Evolutionary conservation across 2,329 filamentous ascomycete species (phyloP), one percentile per base, ranked within the genome.

Genomic region (Fonsecaea monophora): DNA sequence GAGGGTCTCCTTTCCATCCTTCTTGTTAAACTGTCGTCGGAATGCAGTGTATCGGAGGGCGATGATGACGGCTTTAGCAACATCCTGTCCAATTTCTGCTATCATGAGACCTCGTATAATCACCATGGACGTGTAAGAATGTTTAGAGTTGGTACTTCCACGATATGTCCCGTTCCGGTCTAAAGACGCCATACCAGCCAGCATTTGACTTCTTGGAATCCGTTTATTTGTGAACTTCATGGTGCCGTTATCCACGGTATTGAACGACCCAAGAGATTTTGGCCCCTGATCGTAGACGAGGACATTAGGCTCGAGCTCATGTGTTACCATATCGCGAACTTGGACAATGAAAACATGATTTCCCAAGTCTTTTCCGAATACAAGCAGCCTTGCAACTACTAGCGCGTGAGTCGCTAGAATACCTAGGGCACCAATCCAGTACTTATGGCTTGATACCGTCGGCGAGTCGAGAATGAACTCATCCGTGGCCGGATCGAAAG

Each of bases 261-360:
- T 62, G 38, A 71, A 70, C 30, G 61, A 66, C 9, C 89, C 89
- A 69, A 90, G 21, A 5, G 42, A 90, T 60, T 72, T 72, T 30
- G 66, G 64, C n/a, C 75, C 74, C 34, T 75, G 67, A 34, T 76
- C 74, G 64, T 73, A 73, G 2, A 75, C 66, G 40, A 73, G 70
- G 57, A 75, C 69, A 6, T 71, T 71, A 6, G 68, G 61, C 60
- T 74, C 42, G n/a, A 72, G 64, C 55, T 72, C 64, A 42, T 71
- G 69, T 10, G 72, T 72, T 9, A 72, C 66, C 40, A 76, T 59
- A 9, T 73, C 66, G 2, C 74, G 73, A 13, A 77, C 45, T 57
- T 75, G 74, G 3, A 74, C 65, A 7, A 76, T 64, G 58, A 77
- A 75, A 4, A 73, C 62, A 64, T 77, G 75, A 30, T 72, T 69